phyloP scores from a whole-genome alignment of 163 green algal genomes.

The Coccomyxa subellipsoidea region DNA sequence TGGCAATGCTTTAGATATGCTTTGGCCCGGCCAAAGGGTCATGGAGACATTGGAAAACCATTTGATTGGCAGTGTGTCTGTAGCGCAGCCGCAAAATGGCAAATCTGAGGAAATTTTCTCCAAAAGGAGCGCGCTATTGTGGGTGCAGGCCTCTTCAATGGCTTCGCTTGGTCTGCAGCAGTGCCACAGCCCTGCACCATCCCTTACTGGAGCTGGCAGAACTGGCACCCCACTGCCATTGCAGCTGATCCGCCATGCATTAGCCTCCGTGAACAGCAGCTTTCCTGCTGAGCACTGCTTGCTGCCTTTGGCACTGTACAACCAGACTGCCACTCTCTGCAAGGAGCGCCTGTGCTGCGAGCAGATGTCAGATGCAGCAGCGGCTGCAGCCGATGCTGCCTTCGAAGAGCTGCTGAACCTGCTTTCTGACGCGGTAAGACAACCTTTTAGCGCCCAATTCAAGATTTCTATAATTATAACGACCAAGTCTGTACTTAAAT shows the following conservation, averaged over 20 bases:
- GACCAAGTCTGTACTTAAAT: no score
- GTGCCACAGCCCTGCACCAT: not conserved
- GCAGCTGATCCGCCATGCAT: not conserved
- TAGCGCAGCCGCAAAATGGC: no score
- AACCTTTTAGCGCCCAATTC: no score
- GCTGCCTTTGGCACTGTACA: not conserved
- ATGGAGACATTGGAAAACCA: no score
- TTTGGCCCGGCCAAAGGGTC: no score
- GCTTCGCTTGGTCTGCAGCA: not conserved
- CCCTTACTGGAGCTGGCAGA: not conserved
- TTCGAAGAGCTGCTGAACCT: not conserved
- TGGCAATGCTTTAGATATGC: no score
- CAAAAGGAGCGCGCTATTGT: no score
- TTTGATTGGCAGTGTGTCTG: no score
- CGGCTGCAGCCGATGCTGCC: not conserved
- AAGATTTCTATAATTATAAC: no score
- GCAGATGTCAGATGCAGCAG: not conserved
- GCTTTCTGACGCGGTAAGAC: not conserved
- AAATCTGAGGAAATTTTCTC: no score
- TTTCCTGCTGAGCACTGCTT: not conserved
- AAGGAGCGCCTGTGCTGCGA: not conserved
- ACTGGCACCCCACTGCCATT: not conserved
- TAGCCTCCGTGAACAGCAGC: not conserved
- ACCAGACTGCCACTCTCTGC: not conserved
- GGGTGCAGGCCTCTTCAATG: not conserved